Percentiles rank a stretch among this genome's conserved stretches.
Conservation (phyloP, 2,329 filamentous ascomycete species). For the Nannizziopsis arthrosporioides region DNA sequence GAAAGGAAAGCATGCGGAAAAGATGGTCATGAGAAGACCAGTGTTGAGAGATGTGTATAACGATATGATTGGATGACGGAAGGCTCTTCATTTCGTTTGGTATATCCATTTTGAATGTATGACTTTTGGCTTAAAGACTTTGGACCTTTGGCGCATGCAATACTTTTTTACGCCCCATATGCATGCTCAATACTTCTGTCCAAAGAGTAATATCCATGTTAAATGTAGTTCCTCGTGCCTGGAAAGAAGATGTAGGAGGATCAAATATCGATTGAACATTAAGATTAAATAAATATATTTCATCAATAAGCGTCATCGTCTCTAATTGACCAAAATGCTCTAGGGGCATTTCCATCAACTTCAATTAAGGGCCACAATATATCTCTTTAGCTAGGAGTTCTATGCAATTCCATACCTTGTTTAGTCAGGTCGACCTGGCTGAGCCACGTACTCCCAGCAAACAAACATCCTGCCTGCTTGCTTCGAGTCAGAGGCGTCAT, state of each 20-base stretch:
- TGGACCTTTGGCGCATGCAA: neutral
- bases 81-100: neutral
- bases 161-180: too few species aligned
- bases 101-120: neutral
- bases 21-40: conserved; percentile 53
- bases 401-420: neutral
- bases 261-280: too few species aligned
- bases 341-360: too few species aligned
- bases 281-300: too few species aligned
- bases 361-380: too few species aligned
- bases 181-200: too few species aligned
- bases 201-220: too few species aligned
- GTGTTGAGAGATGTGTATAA: conserved; percentile 69
- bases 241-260: too few species aligned
- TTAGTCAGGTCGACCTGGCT: conserved; percentile 14
- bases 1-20: conserved; percentile 37
- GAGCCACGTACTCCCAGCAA: conserved; percentile 33
- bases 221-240: too few species aligned
- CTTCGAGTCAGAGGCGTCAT: neutral
- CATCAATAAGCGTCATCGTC: too few species aligned
- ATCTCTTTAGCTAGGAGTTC: too few species aligned
- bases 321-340: too few species aligned
- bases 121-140: conserved; percentile 8
- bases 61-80: conserved; percentile 37
- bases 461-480: conserved; percentile 18